phyloP scores from a whole-genome alignment of 768 basidiomycete species.

The Macrolepiota fuliginosa region DNA sequence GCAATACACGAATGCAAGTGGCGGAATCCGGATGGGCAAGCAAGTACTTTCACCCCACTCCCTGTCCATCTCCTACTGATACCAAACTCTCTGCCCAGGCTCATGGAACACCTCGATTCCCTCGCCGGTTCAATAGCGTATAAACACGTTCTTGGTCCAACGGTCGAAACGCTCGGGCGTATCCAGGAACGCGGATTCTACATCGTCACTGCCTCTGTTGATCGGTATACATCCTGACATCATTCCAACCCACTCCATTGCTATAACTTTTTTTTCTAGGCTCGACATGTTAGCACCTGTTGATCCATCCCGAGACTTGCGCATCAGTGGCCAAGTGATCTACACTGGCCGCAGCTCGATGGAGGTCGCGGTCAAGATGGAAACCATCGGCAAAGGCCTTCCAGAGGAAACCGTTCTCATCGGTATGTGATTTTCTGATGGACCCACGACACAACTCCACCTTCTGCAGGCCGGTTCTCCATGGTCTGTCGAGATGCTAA shows the following conservation, averaged over 20 bases:
- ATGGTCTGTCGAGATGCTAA: constrained; percentile 81
- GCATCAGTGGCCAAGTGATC: constrained; percentile 79
- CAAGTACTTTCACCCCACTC: constrained; percentile 19
- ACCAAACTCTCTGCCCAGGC: constrained; percentile 27
- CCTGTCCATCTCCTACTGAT: not conserved
- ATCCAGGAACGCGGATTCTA: constrained; percentile 70
- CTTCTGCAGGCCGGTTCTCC: constrained; percentile 71
- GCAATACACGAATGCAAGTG: constrained; percentile 67
- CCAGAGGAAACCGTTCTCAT: constrained; percentile 63
- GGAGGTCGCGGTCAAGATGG: constrained; percentile 88
- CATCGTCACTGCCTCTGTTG: constrained; percentile 81
- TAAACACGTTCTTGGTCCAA: constrained; percentile 75
- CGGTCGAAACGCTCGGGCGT: constrained; percentile 49
- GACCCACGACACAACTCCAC: not conserved
- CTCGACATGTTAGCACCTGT: constrained; percentile 67
- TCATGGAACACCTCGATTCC: constrained; percentile 82
- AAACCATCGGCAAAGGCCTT: constrained; percentile 47
- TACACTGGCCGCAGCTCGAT: constrained; percentile 76
- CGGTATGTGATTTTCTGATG: constrained; percentile 33
- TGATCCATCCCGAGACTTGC: constrained; percentile 60
- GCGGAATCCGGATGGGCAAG: constrained; percentile 71
- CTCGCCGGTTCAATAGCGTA: constrained; percentile 85
- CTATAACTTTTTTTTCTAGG: constrained; percentile 27
- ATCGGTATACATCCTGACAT: constrained; percentile 44
- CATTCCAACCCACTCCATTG: not conserved